A percentile compares a stretch with the other conserved stretches of the same genome.
These are phyloP conservation scores for Pseudogymnoascus sp. DNA, from an alignment of 2,329 filamentous ascomycete species.

Conservation along the genomic window DNA sequence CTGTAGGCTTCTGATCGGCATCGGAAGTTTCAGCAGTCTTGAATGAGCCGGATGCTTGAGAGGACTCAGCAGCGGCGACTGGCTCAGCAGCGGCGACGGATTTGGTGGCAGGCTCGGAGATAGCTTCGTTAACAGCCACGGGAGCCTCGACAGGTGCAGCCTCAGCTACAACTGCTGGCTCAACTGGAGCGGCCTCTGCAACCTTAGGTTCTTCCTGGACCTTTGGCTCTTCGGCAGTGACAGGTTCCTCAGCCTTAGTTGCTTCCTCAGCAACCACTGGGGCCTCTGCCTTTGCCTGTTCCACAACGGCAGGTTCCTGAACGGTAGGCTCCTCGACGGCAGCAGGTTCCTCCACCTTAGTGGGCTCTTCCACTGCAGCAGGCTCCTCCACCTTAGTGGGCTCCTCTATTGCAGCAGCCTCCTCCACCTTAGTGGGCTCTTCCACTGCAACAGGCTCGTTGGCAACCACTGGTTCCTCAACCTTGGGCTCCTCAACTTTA, in stretches of 20 bases:
- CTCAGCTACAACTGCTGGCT: not conserved
- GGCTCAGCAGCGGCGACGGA: not conserved
- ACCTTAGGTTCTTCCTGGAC: not conserved
- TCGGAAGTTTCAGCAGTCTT: conserved; percentile 3
- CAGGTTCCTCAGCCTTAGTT: not conserved
- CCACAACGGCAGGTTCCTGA: not conserved
- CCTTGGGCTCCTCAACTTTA: not conserved
- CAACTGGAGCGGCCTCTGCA: not conserved
- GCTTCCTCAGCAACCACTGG: not conserved
- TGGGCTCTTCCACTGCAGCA: not conserved
- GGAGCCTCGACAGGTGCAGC: not conserved
- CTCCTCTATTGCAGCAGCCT: not conserved
- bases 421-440: not conserved
- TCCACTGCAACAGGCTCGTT: not conserved
- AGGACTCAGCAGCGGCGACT: not conserved
- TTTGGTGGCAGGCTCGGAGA: not conserved
- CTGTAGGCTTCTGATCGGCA: not conserved
- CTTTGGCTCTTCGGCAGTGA: not conserved
- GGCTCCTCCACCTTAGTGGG: not conserved
- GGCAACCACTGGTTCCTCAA: not conserved
- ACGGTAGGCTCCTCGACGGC: not conserved
- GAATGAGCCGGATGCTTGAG: not conserved
- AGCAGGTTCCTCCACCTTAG: not conserved
- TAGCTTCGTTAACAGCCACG: not conserved
- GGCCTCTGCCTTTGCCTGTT: not conserved